Evolutionary conservation across 1,139 yeast species (phyloP).

Genomic region (Kluyveromyces marxianus): DNA sequence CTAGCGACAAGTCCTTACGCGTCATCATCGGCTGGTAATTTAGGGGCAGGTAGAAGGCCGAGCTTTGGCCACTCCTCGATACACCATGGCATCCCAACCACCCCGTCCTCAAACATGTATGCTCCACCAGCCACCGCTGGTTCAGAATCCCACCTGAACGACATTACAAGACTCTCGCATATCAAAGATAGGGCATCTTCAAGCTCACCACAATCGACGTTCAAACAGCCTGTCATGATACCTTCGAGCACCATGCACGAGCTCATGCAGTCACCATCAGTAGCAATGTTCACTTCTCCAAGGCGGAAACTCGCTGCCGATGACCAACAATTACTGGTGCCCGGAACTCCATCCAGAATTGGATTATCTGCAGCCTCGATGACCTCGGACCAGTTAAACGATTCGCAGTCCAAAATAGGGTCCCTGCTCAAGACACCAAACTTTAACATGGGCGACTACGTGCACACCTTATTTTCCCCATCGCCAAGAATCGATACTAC

Average conservation of each 20-base stretch:
- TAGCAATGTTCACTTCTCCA: slow-evolving; percentile 21
- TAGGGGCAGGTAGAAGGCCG: not conserved
- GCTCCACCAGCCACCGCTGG: slow-evolving; percentile 8
- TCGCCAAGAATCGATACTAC: slow-evolving; percentile 23
- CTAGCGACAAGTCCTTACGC: slow-evolving; percentile 31
- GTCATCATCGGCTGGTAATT: slow-evolving; percentile 8
- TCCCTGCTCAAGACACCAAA: slow-evolving; percentile 27
- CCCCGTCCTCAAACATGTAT: slow-evolving; percentile 15
- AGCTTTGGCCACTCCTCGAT: not conserved
- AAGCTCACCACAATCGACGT: slow-evolving; percentile 24
- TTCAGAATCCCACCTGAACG: slow-evolving; percentile 13
- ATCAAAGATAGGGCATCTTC: slow-evolving; percentile 24
- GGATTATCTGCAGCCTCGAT: slow-evolving; percentile 3
- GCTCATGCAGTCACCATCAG: slow-evolving; percentile 24
- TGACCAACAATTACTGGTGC: slow-evolving; percentile 10
- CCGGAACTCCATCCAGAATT: slow-evolving; percentile 26
- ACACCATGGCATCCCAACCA: slow-evolving; percentile 15
- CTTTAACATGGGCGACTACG: slow-evolving; percentile 31
- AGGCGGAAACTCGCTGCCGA: slow-evolving; percentile 12
- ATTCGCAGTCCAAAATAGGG: slow-evolving; percentile 11
- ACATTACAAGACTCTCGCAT: slow-evolving; percentile 23
- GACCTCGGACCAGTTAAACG: not conserved
- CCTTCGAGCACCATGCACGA: slow-evolving; percentile 4
- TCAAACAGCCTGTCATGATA: slow-evolving; percentile 19
- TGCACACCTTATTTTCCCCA: slow-evolving; percentile 31